phyloP scores from a whole-genome alignment of 2,329 filamentous ascomycete genomes.

The Beauveria sp. region DNA sequence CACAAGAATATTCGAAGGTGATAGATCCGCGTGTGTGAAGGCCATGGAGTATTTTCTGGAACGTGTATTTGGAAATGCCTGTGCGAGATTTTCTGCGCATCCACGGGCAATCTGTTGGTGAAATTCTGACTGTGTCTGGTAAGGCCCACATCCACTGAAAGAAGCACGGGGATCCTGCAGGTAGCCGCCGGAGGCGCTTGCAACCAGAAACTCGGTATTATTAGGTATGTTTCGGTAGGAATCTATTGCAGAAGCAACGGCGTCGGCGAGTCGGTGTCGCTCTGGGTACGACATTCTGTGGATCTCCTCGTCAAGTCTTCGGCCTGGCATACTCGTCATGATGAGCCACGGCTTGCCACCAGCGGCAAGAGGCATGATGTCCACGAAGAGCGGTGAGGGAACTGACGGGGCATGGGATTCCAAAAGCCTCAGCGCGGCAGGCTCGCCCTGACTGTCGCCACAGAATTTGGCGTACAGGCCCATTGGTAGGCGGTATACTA shows the following conservation, averaged over 20 bases:
- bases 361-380: neutral
- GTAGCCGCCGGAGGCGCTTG: constrained; percentile 22
- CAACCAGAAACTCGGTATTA: constrained; percentile 22
- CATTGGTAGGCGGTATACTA: neutral
- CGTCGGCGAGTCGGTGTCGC: neutral
- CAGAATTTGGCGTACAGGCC: constrained; percentile 4
- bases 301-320: constrained; percentile 16
- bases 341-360: neutral
- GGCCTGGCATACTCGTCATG: neutral
- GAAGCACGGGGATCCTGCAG: constrained; percentile 20
- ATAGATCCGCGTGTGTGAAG: constrained; percentile 28
- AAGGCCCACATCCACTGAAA: constrained; percentile 18
- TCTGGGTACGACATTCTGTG: neutral
- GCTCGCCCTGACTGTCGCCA: neutral
- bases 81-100: constrained; percentile 22
- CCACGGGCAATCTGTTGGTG: constrained; percentile 19
- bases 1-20: constrained; percentile 26
- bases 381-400: neutral
- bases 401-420: neutral
- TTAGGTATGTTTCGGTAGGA: constrained; percentile 6
- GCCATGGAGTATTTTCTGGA: constrained; percentile 20
- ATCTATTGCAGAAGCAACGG: neutral
- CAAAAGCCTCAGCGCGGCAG: neutral
- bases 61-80: neutral
- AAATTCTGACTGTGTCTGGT: constrained; percentile 24